A percentile compares a stretch with the other conserved stretches of the same genome.
phyloP scores from a whole-genome alignment of 257 asterid species.

The Capsicum pubescens region DNA sequence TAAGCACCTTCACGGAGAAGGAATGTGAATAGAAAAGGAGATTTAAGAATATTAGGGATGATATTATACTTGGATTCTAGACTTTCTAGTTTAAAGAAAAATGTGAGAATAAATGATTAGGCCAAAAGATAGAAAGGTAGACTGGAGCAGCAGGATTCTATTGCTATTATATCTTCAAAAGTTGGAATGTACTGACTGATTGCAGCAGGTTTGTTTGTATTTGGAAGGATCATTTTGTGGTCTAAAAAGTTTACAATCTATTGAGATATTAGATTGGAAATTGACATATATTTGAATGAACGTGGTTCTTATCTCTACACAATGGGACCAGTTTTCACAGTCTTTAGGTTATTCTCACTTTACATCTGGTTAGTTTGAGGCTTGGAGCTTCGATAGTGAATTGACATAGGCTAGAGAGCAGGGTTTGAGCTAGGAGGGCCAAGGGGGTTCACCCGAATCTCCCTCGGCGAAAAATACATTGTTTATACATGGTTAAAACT shows the following conservation, averaged over 20 bases:
- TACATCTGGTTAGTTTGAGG: neutral
- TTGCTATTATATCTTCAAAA: slow-evolving; percentile 32
- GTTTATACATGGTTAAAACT: no score
- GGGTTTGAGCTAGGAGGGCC: no score
- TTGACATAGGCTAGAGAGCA: neutral
- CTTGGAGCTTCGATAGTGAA: neutral
- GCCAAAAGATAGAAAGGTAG: slow-evolving; percentile 18
- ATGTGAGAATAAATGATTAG: neutral
- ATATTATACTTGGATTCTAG: neutral
- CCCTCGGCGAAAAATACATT: no score
- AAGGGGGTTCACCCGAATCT: no score
- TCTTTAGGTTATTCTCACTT: neutral
- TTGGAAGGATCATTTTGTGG: slow-evolving; percentile 59
- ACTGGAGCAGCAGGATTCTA: slow-evolving; percentile 9
- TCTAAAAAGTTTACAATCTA: slow-evolving; percentile 23
- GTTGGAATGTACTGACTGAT: slow-evolving; percentile 24
- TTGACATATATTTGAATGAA: slow-evolving; percentile 37
- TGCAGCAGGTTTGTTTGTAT: slow-evolving; percentile 32
- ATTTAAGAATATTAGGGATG: neutral
- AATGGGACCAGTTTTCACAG: neutral
- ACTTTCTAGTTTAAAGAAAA: slow-evolving; percentile 40
- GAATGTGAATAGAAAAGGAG: neutral
- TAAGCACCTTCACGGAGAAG: neutral
- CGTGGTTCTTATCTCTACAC: slow-evolving; percentile 39
- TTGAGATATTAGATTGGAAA: slow-evolving; percentile 28